phyloP scores from a whole-genome alignment of 495 filamentous ascomycete genomes.

The Articulospora tetracladia region DNA sequence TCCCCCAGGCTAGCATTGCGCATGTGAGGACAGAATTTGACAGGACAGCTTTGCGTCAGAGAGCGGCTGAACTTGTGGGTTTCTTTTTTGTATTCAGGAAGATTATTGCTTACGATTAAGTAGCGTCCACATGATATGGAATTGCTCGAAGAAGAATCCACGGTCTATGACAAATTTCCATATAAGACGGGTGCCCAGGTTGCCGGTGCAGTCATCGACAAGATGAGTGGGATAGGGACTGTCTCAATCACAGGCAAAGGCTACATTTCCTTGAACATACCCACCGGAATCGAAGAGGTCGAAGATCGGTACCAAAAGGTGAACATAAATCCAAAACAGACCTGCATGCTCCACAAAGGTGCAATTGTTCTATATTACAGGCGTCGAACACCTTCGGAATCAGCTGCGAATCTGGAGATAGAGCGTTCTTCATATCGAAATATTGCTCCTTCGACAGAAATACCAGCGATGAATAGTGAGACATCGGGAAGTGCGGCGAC shows the following conservation, averaged over 20 bases:
- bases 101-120: background rate
- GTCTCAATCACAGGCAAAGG: conserved; percentile 6
- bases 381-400: background rate
- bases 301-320: conserved; percentile 4
- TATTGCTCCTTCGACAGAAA: no score
- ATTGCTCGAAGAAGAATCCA: background rate
- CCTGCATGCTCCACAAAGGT: conserved; percentile 8
- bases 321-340: conserved; percentile 8
- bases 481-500: no score
- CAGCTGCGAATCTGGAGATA: background rate
- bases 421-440: no score
- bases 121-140: background rate
- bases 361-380: conserved; percentile 7
- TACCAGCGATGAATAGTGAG: no score
- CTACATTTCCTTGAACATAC: background rate
- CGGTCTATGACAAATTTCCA: conserved; percentile 3
- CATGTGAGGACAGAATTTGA: background rate
- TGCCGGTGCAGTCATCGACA: background rate
- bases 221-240: background rate
- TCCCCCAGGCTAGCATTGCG: background rate
- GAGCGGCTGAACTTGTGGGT: background rate
- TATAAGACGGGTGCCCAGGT: conserved; percentile 7
- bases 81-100: background rate
- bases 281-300: background rate
- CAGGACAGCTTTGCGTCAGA: background rate